Percentiles rank a stretch among this genome's conserved stretches.
Evolutionary conservation across 306 rosid species (phyloP).

Genomic region (Argentina anserina): DNA sequence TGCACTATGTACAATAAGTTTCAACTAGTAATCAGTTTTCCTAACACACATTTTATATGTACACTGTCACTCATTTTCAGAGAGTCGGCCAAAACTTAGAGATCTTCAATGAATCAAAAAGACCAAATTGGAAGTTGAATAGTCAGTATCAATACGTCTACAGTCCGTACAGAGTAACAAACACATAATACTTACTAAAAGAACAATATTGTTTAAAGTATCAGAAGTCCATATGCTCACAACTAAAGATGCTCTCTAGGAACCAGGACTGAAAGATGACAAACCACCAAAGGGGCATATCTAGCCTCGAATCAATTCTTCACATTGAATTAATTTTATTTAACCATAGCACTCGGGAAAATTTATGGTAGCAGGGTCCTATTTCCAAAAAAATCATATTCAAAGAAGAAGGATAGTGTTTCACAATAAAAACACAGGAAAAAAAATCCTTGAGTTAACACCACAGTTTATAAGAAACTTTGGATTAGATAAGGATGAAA

Average conservation of each 20-base stretch:
- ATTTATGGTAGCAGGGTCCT: background rate
- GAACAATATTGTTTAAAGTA: background rate
- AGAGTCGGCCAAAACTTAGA: background rate
- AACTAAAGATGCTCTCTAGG: background rate
- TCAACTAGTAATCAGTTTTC: background rate
- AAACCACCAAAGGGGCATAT: background rate
- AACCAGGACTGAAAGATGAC: background rate
- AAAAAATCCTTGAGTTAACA: background rate
- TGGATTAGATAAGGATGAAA: background rate
- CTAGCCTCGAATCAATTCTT: background rate
- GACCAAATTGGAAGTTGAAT: background rate
- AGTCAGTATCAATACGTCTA: background rate
- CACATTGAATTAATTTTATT: background rate
- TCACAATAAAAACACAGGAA: background rate
- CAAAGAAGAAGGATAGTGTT: background rate
- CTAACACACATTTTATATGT: background rate
- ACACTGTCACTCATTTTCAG: background rate
- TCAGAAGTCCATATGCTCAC: background rate
- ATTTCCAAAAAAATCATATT: no score
- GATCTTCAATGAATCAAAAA: no score
- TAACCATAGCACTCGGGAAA: background rate
- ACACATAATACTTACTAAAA: background rate
- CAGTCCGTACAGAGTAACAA: background rate
- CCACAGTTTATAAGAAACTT: background rate
- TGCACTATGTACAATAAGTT: slow-evolving; percentile 1